A percentile compares a stretch with the other conserved stretches of the same genome.
phyloP scores from a whole-genome alignment of 345 rosid species.

The Combretum micranthum region DNA sequence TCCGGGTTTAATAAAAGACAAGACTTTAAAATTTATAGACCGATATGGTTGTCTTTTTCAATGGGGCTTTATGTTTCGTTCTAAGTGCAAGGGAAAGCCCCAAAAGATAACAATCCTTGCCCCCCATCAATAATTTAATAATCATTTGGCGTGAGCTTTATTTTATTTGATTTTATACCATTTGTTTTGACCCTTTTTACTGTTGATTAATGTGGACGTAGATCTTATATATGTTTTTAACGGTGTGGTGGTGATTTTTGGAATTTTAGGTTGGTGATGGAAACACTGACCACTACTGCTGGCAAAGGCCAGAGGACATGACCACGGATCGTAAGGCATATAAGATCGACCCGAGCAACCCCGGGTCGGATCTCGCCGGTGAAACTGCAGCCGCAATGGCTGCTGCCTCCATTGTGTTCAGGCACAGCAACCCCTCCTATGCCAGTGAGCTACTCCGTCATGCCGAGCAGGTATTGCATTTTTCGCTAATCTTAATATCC shows the following conservation, averaged over 20 bases:
- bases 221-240: background rate
- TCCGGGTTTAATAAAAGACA: too few species aligned
- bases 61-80: background rate
- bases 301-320: constrained; percentile 99
- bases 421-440: constrained; percentile 59
- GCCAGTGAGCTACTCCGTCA: constrained; percentile 68
- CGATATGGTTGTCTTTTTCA: constrained; percentile 4
- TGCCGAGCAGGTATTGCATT: constrained; percentile 59
- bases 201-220: background rate
- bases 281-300: constrained; percentile 92
- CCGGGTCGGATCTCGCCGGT: constrained; percentile 98
- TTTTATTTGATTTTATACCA: background rate
- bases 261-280: constrained; percentile 84
- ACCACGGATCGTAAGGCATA: constrained; percentile 92
- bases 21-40: background rate
- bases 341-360: constrained; percentile 80
- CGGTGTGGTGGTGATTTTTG: background rate
- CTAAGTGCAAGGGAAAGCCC: background rate
- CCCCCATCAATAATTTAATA: background rate
- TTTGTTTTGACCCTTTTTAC: too few species aligned
- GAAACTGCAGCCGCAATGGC: constrained; percentile 99
- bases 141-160: background rate
- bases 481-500: background rate
- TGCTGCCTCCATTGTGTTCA: constrained; percentile 92
- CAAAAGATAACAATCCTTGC: too few species aligned